Base-by-base conservation (phyloP, 1,284 basidiomycete genomes). In the Sparassis latifolia region DNA sequence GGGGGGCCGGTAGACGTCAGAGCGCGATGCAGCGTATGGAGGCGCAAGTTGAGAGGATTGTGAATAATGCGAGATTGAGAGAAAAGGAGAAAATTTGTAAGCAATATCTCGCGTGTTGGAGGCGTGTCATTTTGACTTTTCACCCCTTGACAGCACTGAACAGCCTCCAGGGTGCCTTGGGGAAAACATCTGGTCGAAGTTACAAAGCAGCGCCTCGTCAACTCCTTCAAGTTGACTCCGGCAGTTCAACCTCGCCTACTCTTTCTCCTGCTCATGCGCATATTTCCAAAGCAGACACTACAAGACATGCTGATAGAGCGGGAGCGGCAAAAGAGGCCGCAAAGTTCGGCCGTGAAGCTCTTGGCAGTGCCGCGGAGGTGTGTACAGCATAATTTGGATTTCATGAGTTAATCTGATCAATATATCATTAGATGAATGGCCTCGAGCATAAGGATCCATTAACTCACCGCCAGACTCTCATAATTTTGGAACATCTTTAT, bases 1-100 rank as follows among this genome's bases (percentile, higher is more conserved):
- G 84, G 59, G 76, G 78, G 4, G 77, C 78, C 28, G 79, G 77
- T 44, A 80, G 89, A 53, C 76, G 93, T 55, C 92, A 92, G 44
- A 96, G 86, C 64, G 96, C 95, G 0, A 95, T 99, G 92, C 89
- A 95, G 62, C 82, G 92, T 53, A 95, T 99, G 90, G 92, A 96
- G 59, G 85, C 92, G 54, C 96, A 99, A 66, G 96, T 99, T 10
- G 95, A 98, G 71, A 77, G 96, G 52, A 91, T 99, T 56, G 94
- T 99, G 20, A 93, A 87, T 61, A 93, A 90, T 65, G 91, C 94
- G 2, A 84, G 92, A 58, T 77, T 89, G 66, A 79, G 90, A 57
- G 89, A 93, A 66, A 87, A 84, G 67, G 86, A 89, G 63, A 90
- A 88, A 63, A 83, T 83, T 10, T 84, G 85, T 89, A 57, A 62